Conservation (phyloP, 2,329 filamentous ascomycete species). For the Phaeoacremonium minimum region DNA sequence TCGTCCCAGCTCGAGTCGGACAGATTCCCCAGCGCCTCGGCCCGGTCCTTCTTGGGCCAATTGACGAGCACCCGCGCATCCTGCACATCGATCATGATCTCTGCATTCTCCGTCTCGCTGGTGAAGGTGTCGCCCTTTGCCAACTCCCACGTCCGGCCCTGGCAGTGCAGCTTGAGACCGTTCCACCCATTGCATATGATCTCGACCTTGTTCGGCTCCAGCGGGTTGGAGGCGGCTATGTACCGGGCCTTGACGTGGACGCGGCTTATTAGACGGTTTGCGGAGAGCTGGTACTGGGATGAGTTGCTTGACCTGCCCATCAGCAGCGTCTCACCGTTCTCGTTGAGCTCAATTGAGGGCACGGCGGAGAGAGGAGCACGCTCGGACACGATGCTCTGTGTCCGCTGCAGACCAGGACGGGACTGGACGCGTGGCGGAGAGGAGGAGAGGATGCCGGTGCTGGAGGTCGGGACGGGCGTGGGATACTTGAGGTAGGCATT, state of each 20-base stretch:
- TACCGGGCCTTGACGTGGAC: constrained; percentile 89
- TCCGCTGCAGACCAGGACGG: constrained; percentile 51
- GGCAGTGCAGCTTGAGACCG: constrained; percentile 86
- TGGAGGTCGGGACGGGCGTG: constrained; percentile 90
- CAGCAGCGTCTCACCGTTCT: constrained; percentile 73
- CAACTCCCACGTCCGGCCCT: constrained; percentile 81
- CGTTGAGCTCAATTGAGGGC: constrained; percentile 75
- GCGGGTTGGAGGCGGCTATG: constrained; percentile 57
- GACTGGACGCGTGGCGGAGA: constrained; percentile 61
- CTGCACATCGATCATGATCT: constrained; percentile 94
- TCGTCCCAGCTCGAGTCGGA: constrained; percentile 72
- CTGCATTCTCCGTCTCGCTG: constrained; percentile 79
- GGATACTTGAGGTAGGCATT: constrained; percentile 70
- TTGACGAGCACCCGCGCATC: constrained; percentile 84
- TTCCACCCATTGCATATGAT: constrained; percentile 96
- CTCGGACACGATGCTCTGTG: constrained; percentile 64
- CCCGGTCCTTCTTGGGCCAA: constrained; percentile 70
- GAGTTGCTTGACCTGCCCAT: constrained; percentile 95
- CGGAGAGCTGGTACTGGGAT: constrained; percentile 90
- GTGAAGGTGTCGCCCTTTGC: constrained; percentile 85
- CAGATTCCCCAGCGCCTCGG: constrained; percentile 43
- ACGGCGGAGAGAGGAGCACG: constrained; percentile 79
- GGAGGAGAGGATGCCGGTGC: constrained; percentile 83
- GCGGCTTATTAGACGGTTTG: constrained; percentile 88
- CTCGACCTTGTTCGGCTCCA: constrained; percentile 72